A percentile compares a stretch with the other conserved stretches of the same genome.
Evolutionary conservation across 2,329 filamentous ascomycete species (phyloP).

Genomic region (Aureobasidium uvarum): DNA sequence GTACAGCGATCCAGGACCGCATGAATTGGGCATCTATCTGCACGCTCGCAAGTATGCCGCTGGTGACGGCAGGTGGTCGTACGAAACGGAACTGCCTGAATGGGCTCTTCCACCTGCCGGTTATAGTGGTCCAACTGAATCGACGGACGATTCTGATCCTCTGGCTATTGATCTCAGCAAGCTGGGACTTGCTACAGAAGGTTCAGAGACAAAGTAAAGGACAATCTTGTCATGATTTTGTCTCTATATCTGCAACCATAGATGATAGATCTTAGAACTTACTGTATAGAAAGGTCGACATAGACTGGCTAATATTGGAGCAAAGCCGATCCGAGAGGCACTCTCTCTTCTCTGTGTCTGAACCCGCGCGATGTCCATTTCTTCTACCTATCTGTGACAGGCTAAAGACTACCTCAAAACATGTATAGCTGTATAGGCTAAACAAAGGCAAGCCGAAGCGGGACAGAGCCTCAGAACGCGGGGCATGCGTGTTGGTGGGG

Average conservation of each 20-base stretch:
- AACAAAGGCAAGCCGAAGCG: slow-evolving; percentile 12
- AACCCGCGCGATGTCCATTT: no score
- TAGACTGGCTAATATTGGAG: not conserved
- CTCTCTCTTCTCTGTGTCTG: not conserved
- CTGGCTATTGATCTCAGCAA: slow-evolving; percentile 46
- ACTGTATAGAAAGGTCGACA: not conserved
- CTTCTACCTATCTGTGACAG: not conserved
- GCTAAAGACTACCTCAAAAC: not conserved
- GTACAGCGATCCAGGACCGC: slow-evolving; percentile 86
- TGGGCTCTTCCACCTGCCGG: slow-evolving; percentile 85
- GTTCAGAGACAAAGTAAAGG: not conserved
- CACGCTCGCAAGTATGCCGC: slow-evolving; percentile 91
- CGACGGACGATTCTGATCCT: slow-evolving; percentile 52
- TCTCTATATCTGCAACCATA: not conserved
- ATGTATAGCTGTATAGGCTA: slow-evolving; percentile 5
- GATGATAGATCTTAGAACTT: not conserved
- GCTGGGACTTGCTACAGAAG: slow-evolving; percentile 34
- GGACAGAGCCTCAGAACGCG: slow-evolving; percentile 1
- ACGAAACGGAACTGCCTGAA: slow-evolving; percentile 75
- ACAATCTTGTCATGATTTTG: not conserved
- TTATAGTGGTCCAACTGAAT: slow-evolving; percentile 66
- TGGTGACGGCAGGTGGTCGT: slow-evolving; percentile 77
- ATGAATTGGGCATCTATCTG: slow-evolving; percentile 90
- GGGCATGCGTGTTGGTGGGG: slow-evolving; percentile 8
- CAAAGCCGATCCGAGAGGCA: not conserved